Conservation (phyloP, 2,329 filamentous ascomycete genomes). For the Exophiala bonariae region DNA sequence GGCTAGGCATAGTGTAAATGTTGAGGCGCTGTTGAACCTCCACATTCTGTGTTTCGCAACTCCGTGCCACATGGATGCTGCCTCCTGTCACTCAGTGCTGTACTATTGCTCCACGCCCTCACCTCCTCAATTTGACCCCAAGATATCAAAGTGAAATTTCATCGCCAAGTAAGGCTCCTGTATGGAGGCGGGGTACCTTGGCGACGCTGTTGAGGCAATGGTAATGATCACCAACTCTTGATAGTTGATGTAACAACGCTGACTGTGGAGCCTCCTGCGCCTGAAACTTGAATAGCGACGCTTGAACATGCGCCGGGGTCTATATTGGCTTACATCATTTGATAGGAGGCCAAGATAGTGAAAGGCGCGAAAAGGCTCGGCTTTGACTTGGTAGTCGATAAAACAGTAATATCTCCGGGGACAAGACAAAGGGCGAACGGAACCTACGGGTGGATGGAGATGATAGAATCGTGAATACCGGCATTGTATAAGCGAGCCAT, state of each 20-base stretch:
- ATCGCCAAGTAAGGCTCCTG: not conserved
- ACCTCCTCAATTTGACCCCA: not conserved
- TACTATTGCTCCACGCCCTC: not conserved
- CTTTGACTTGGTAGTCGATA: not conserved
- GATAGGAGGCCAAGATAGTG: not conserved
- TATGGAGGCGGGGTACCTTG: not conserved
- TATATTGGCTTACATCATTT: not conserved
- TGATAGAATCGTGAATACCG: too few species aligned
- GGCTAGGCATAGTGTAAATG: not conserved
- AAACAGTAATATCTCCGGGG: too few species aligned
- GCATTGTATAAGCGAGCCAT: too few species aligned
- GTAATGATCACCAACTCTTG: too few species aligned
- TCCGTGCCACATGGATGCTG: not conserved
- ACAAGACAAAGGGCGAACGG: too few species aligned
- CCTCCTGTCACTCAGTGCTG: not conserved
- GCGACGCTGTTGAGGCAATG: not conserved
- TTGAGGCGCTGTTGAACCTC: not conserved
- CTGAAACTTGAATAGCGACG: not conserved
- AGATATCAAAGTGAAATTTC: not conserved
- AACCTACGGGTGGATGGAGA: too few species aligned
- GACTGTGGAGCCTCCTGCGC: not conserved
- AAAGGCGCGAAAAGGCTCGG: not conserved
- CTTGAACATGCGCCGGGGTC: not conserved
- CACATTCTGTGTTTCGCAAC: not conserved
- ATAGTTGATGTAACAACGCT: not conserved